These are phyloP conservation scores for Botrytis aclada DNA, from an alignment of 2,329 filamentous ascomycete genomes.

Conservation along the genomic window DNA sequence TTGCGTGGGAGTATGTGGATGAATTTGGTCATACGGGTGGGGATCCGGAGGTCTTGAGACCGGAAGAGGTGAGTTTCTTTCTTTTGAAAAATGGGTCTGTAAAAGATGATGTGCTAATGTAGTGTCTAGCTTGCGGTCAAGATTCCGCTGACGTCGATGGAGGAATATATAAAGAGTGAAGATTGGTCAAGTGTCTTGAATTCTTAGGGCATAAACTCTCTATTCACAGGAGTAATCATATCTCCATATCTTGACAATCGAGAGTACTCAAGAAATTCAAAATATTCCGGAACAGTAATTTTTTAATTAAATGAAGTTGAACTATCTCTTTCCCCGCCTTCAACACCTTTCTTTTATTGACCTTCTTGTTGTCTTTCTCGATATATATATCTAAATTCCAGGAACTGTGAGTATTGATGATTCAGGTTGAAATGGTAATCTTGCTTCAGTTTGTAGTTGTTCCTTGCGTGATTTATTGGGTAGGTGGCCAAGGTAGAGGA, in stretches of 20 bases:
- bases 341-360: not conserved
- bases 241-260: not conserved
- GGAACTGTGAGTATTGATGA: not conserved
- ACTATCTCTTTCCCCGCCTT: not conserved
- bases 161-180: not conserved
- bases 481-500: no score
- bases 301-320: not conserved
- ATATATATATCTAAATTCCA: fast-evolving
- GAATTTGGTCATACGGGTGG: not conserved
- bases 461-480: not conserved
- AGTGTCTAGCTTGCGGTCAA: not conserved
- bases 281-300: not conserved
- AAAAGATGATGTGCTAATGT: not conserved
- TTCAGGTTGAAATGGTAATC: not conserved
- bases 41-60: not conserved
- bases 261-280: fast-evolving
- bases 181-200: not conserved
- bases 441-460: not conserved
- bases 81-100: not conserved
- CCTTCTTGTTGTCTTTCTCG: not conserved
- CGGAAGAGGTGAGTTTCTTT: not conserved
- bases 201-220: not conserved
- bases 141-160: not conserved
- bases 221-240: not conserved
- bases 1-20: not conserved